Percentiles rank a stretch among this genome's conserved stretches.
Conservation (phyloP, 2,329 filamentous ascomycete genomes). For the Pseudogymnoascus sp. region DNA sequence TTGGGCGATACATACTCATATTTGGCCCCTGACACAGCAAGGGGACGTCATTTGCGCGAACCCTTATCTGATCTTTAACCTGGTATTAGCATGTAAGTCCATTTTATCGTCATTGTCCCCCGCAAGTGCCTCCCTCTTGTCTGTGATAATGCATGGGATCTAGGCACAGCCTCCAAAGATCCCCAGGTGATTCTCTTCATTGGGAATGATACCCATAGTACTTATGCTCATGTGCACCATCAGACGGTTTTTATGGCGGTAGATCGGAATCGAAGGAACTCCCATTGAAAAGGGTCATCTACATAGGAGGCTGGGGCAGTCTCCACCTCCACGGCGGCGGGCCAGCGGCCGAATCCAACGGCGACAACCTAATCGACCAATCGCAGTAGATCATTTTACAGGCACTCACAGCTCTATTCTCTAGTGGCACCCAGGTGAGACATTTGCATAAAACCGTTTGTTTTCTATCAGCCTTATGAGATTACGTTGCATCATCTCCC, state of each 20-base stretch:
- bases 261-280: neutral
- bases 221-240: constrained; percentile 5
- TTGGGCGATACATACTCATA: neutral
- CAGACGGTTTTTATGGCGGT: constrained; percentile 4
- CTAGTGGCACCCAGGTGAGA: neutral
- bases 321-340: neutral
- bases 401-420: neutral
- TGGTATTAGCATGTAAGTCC: neutral
- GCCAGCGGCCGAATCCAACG: neutral
- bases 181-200: constrained; percentile 3
- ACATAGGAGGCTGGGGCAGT: neutral
- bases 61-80: constrained; percentile 6
- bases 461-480: neutral
- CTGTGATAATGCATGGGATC: neutral
- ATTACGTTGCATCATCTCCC: neutral
- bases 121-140: neutral
- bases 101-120: neutral
- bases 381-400: neutral
- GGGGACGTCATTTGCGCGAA: neutral
- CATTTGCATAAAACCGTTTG: constrained; percentile 2
- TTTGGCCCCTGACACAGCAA: constrained; percentile 3
- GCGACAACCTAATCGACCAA: neutral
- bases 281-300: neutral
- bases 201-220: neutral
- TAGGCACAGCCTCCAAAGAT: neutral